These are phyloP conservation scores for Ceratopteris richardii DNA, from an alignment of 75 land plant genomes.

Conservation along the genomic window DNA sequence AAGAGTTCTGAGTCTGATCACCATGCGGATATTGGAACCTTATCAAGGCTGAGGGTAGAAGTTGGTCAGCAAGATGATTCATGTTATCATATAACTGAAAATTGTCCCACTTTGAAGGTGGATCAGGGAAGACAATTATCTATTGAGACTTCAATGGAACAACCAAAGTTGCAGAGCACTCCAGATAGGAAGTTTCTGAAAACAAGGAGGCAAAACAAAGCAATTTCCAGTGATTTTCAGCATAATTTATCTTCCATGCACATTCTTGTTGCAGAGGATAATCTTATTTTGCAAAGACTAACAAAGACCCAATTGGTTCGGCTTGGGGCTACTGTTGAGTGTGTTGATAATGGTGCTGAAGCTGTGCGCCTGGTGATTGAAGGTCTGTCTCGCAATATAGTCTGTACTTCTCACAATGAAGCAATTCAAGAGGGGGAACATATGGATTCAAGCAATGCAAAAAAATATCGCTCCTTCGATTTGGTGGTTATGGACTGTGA, in stretches of 20 bases:
- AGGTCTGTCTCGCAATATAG: conserved; percentile 12
- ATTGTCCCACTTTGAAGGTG: no score
- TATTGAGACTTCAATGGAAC: no score
- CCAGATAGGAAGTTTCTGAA: no score
- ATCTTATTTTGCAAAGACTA: conserved; percentile 10
- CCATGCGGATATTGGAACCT: no score
- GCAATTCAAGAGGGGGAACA: neutral
- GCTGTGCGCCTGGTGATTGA: conserved; percentile 33
- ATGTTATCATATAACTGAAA: no score
- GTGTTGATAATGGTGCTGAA: conserved; percentile 49
- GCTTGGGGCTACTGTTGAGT: conserved; percentile 39
- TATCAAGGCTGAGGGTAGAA: no score
- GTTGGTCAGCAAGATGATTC: no score
- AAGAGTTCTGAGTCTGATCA: no score
- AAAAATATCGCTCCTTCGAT: conserved; percentile 31
- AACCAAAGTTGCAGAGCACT: no score
- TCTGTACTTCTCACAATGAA: neutral
- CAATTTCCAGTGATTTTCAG: neutral
- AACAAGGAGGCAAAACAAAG: no score
- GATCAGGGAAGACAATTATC: no score
- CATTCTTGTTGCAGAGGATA: conserved; percentile 61
- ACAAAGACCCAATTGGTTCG: conserved; percentile 7
- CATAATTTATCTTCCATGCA: conserved; percentile 42
- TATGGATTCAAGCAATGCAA: neutral
- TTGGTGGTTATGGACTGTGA: conserved; percentile 80